These are phyloP conservation scores for Pseudoperonospora humuli DNA, from an alignment of 352 stramenopile genomes.

Conservation along the genomic window DNA sequence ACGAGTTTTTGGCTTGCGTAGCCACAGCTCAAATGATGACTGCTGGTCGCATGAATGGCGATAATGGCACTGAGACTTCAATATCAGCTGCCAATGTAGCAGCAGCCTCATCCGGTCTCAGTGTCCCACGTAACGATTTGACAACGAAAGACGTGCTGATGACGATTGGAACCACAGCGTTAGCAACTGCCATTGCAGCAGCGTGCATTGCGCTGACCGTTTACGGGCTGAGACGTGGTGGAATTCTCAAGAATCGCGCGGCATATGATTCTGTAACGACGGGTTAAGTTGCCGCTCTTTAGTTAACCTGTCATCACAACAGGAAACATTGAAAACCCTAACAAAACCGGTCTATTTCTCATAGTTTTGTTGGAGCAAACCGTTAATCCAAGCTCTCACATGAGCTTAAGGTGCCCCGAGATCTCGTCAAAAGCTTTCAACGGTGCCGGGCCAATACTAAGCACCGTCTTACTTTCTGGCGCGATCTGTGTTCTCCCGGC, in stretches of 20 bases:
- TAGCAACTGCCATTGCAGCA: slow-evolving; percentile 32
- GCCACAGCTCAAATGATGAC: slow-evolving; percentile 17
- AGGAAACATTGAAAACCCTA: slow-evolving; percentile 3
- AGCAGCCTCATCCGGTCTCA: slow-evolving; percentile 7
- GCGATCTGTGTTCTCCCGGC: slow-evolving; percentile 82
- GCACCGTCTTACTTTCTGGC: slow-evolving; percentile 75
- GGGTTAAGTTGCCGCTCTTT: no score
- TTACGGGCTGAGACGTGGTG: slow-evolving; percentile 25
- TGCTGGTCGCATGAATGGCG: background rate
- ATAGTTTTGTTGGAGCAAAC: no score
- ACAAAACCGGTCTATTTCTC: no score
- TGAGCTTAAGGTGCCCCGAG: slow-evolving; percentile 80
- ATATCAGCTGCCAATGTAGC: slow-evolving; percentile 1
- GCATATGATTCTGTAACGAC: slow-evolving; percentile 48
- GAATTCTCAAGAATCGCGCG: slow-evolving; percentile 29
- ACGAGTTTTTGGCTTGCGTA: slow-evolving; percentile 61
- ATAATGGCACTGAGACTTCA: background rate
- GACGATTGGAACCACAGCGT: slow-evolving; percentile 38
- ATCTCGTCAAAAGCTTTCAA: slow-evolving; percentile 61
- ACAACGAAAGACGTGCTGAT: slow-evolving; percentile 27
- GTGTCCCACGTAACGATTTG: slow-evolving; percentile 2
- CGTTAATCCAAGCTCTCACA: no score
- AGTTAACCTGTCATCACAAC: slow-evolving; percentile 10
- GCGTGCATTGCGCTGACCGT: slow-evolving; percentile 28
- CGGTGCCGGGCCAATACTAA: slow-evolving; percentile 69